Evolutionary conservation across 108 stramenopile species (phyloP), one percentile per base, ranked within the genome.

Genomic region (Cyclotella choctawhatcheeana): DNA sequence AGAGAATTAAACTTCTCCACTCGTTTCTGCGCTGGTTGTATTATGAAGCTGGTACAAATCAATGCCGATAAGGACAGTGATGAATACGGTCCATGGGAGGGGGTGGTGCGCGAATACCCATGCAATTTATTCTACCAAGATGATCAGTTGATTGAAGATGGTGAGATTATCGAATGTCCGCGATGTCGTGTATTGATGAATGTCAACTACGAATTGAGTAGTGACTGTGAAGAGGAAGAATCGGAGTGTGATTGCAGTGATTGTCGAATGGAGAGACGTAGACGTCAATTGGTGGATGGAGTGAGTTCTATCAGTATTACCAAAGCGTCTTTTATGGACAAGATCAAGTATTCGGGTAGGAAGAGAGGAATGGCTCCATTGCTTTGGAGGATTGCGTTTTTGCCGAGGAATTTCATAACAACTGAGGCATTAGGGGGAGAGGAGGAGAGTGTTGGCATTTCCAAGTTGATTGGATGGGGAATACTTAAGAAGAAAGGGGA

Each of bases 1-100:
- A 50, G 18, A n/a, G 48, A 50, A 50, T 50, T 50, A 18, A 18
- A 13, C n/a, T 50, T 50, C 17, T 50, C 48, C 48, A 50, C 48
- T n/a, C 12, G 48, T 4, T 50, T 50, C 18, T 50, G 48, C 18
- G 6, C 48, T 3, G 48, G 48, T 17, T 50, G 48, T n/a, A 50
- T 50, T 50, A 10, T 50, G 17, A 50, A 50, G 18, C 12, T 50
- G 4, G 17, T n/a, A 18, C n/a, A n/a, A n/a, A n/a, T 50, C 17
- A 50, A 13, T 18, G 6, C 18, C 4, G 48, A 50, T 4, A 50
- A 50, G 48, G 48, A 50, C 6, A n/a, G 4, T n/a, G 48, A 50
- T 18, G 48, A 50, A 50, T 50, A 50, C 17, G 12, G 17, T n/a
- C 48, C 48, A n/a, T 50, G 48, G 48, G 48, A 50, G 18, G 12